phyloP scores from a whole-genome alignment of 2,329 filamentous ascomycete genomes.

The Xylaria digitata region DNA sequence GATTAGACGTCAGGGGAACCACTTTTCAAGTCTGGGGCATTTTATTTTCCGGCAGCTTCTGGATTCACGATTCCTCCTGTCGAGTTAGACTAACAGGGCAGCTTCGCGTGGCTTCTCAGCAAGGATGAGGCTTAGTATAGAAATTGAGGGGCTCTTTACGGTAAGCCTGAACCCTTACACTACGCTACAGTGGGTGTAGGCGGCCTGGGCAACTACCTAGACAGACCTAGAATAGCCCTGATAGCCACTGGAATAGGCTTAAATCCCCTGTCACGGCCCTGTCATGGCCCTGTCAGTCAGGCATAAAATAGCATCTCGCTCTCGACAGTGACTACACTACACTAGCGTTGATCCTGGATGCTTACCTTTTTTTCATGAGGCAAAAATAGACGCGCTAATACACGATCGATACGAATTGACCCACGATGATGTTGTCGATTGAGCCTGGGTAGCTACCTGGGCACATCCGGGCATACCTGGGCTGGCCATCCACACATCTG shows the following conservation, averaged over 20 bases:
- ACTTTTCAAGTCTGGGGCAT: conserved; percentile 15
- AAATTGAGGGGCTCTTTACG: background rate
- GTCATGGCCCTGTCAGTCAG: too few relatives aligned
- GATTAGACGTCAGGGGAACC: conserved; percentile 25
- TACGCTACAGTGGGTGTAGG: too few relatives aligned
- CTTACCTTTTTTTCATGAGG: background rate
- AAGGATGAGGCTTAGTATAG: conserved; percentile 18
- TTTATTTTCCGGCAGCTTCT: conserved; percentile 19
- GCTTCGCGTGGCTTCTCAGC: conserved; percentile 17
- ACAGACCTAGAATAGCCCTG: too few relatives aligned
- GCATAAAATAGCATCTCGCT: too few relatives aligned
- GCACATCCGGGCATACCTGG: background rate
- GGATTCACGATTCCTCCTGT: background rate
- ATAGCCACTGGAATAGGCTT: too few relatives aligned
- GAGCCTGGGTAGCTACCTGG: background rate
- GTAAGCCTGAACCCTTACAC: conserved; percentile 1
- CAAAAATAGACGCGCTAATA: conserved; percentile 21
- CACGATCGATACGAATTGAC: conserved; percentile 32
- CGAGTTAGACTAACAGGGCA: background rate
- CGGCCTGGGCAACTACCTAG: too few relatives aligned
- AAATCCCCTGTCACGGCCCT: too few relatives aligned
- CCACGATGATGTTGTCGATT: conserved; percentile 26
- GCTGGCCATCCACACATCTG: conserved; percentile 24
- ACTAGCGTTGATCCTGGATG: conserved; percentile 11
- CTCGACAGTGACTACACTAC: background rate